phyloP scores from a whole-genome alignment of 1,284 basidiomycete species.

The Xerocomus minutiporus region DNA sequence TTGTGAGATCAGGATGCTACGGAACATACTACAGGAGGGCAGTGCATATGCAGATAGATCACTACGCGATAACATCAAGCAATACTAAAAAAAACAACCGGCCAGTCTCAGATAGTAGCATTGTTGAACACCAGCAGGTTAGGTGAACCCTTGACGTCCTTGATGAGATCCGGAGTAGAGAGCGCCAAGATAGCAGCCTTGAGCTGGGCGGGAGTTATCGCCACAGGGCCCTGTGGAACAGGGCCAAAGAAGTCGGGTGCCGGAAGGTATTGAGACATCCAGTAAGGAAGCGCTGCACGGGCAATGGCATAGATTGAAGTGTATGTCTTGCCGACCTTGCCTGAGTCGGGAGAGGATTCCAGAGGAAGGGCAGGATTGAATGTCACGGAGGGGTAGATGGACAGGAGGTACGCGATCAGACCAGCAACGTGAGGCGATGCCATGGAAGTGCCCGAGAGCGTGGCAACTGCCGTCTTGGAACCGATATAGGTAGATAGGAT shows the following conservation, averaged over 20 bases:
- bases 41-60: not conserved
- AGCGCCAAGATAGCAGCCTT: slow-evolving; percentile 72
- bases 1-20: not conserved
- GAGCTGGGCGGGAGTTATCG: slow-evolving; percentile 61
- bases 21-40: slow-evolving; percentile 15
- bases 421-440: slow-evolving; percentile 69
- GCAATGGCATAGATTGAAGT: slow-evolving; percentile 49
- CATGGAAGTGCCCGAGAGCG: slow-evolving; percentile 73
- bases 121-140: slow-evolving; percentile 84
- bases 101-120: slow-evolving; percentile 43
- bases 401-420: slow-evolving; percentile 80
- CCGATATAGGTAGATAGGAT: slow-evolving; percentile 77
- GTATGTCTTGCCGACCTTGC: slow-evolving; percentile 27
- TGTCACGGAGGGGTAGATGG: slow-evolving; percentile 62
- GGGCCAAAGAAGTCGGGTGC: slow-evolving; percentile 47
- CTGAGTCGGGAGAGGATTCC: slow-evolving; percentile 19
- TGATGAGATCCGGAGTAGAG: slow-evolving; percentile 51
- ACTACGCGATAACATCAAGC: slow-evolving; percentile 2
- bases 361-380: slow-evolving; percentile 49
- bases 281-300: slow-evolving; percentile 54
- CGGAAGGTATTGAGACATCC: slow-evolving; percentile 58
- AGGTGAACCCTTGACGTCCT: slow-evolving; percentile 48
- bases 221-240: slow-evolving; percentile 38
- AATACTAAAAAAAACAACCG: not conserved
- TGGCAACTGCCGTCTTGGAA: slow-evolving; percentile 53